These are phyloP conservation scores for Geotrichum citri-aurantii DNA, from an alignment of 1,139 yeast species.

Conservation along the genomic window DNA sequence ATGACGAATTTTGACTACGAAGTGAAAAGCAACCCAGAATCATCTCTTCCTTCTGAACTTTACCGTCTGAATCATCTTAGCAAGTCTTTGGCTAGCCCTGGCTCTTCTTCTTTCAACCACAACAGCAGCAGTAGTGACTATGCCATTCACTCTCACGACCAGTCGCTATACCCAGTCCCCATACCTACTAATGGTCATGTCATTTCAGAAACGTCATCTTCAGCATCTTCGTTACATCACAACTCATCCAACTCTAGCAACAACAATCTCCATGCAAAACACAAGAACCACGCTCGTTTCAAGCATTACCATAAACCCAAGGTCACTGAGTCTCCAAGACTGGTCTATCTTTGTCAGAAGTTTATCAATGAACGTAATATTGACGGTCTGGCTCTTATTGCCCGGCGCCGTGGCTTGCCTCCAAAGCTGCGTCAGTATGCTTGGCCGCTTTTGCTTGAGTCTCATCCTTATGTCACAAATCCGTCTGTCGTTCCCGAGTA, in stretches of 20 bases:
- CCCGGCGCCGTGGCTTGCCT: slow-evolving; percentile 81
- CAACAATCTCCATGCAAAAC: not conserved
- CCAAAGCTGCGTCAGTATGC: slow-evolving; percentile 70
- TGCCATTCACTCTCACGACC: not conserved
- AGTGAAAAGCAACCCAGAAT: not conserved
- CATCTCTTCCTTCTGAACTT: not conserved
- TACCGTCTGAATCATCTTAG: not conserved
- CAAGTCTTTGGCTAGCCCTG: not conserved
- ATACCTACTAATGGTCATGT: not conserved
- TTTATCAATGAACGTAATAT: slow-evolving; percentile 50
- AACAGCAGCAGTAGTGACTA: not conserved
- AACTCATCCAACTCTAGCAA: not conserved
- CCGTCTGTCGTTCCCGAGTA: slow-evolving; percentile 14
- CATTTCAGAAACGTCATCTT: not conserved
- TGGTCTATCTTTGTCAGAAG: slow-evolving; percentile 32
- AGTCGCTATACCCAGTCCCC: not conserved
- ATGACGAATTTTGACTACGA: slow-evolving; percentile 8
- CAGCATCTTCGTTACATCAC: not conserved
- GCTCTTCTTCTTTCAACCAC: not conserved
- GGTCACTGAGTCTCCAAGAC: slow-evolving; percentile 34
- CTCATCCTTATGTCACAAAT: slow-evolving; percentile 76
- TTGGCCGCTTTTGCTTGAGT: slow-evolving; percentile 78
- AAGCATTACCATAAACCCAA: slow-evolving; percentile 37
- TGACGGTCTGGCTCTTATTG: slow-evolving; percentile 68
- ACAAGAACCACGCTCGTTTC: slow-evolving; percentile 24